Evolutionary conservation across 441 rosid species (phyloP), one percentile per base, ranked within the genome.

Genomic region (Arabidopsis lyrata): DNA sequence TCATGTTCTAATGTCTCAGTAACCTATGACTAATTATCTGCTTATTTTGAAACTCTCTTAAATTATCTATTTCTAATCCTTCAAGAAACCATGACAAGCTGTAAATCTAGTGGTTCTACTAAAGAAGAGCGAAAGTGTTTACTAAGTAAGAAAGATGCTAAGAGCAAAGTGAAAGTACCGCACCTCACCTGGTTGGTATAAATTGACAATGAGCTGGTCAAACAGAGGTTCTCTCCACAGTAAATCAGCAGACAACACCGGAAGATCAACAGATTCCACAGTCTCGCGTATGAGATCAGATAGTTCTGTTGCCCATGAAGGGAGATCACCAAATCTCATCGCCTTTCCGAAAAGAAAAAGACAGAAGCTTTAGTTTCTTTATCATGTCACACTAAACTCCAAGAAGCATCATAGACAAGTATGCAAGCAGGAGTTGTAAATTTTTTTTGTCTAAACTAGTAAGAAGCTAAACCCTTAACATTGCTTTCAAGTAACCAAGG

Each of bases 261-360:
- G 60, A 60, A 63, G 24, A 61, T 76, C 81, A 16, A 42, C 63
- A 72, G 77, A 70, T 16, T 78, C 85, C 14, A 87, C 80, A 1
- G 66, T 79, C 53, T 88, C 83, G 2, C 69, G 89, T 36, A 94
- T 82, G 54, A 86, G 81, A 72, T 72, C 49, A 52, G 90, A 83
- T 48, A 91, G 82, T 38, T 87, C 76, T 34, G 50, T 78, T 58
- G 91, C 94, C 97, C 95, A 94, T 7, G 66, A 65, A 3, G 99
- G 99, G 24, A 94, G 91, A 86, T 89, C 81, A 36, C 97, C 97
- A 74, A 94, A 92, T 69, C 92, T 90, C 99, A 94, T 94, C 49
- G 91, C 97, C 99, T 94, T 76, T 1, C 50, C 24, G 7, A 6
- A 0, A 24, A 20, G 1, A 8, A 6, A 36, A 74, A 16, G 27